Base-by-base conservation (phyloP, 1,284 basidiomycete species). In the Omphalotus olearius region DNA sequence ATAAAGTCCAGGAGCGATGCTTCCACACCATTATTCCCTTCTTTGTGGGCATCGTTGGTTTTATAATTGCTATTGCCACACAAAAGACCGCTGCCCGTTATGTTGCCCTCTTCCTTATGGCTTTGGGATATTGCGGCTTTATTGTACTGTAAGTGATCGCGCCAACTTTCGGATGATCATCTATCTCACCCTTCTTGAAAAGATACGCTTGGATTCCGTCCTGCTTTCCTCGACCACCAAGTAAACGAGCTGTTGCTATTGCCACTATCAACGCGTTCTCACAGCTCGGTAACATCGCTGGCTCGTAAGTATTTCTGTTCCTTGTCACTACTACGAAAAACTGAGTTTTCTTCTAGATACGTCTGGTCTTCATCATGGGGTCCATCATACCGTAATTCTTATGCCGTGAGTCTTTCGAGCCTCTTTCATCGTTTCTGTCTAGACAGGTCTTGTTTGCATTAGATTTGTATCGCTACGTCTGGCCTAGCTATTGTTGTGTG, bases 41-140 rank as follows among this genome's bases (percentile, higher is more conserved):
- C 35, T 53, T 66, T 14, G 59, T 79, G 28, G 84, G 83, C 6
- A 76, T 86, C 39, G 50, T 86, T 13, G 87, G 86, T 1, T 89
- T 88, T 63, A 64, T 91, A 54, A 83, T 92, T 50, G 83, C 88
- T 5, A 76, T 87, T 35, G 72, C 76, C 28, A 88, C 85, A 3
- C 82, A 83, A 80, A 80, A 79, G 60, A 80, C 73, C 1, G 80
- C 74, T 9, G 77, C 81, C 5, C 79, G 86, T 47, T 89, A 88
- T 61, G 65, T 88, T 51, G 76, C 83, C 14, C 63, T 88, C 78
- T 86, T 88, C 69, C 66, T 88, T 54, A 83, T 87, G 82, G 83
- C 84, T 10, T 83, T 85, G 59, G 79, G 79, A 11, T 87, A 87
- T 59, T 77, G 83, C 16, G 83, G 78, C 2, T 80, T 80, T 63